phyloP scores from a whole-genome alignment of 2,329 filamentous ascomycete species.

The Beauveria sp. region DNA sequence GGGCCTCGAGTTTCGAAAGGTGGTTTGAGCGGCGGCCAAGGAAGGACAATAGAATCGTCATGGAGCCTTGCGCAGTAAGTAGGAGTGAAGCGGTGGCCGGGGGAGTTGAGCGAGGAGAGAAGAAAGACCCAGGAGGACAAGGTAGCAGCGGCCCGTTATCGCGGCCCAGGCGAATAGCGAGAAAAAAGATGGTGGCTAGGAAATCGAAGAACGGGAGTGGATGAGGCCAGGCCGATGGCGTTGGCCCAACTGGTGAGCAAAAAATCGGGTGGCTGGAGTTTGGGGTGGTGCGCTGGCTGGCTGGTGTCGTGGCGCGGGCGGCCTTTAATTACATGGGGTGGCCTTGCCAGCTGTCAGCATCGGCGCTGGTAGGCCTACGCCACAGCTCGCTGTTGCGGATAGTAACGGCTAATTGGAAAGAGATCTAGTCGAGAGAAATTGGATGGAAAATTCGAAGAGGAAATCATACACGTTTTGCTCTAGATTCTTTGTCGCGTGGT shows the following conservation, averaged over 20 bases:
- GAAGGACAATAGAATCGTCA: slow-evolving; percentile 4
- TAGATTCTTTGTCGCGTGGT: too few relatives aligned
- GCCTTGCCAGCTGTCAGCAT: not conserved
- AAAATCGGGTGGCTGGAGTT: slow-evolving; percentile 9
- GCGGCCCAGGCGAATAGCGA: not conserved
- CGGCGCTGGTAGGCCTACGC: not conserved
- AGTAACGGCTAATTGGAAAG: not conserved
- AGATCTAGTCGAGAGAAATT: too few relatives aligned
- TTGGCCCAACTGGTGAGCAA: slow-evolving; percentile 7
- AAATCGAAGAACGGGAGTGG: slow-evolving; percentile 4
- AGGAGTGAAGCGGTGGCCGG: slow-evolving; percentile 3
- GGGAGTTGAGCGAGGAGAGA: not conserved
- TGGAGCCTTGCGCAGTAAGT: not conserved
- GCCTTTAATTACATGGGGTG: not conserved
- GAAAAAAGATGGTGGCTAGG: slow-evolving; percentile 8
- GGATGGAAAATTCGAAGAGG: too few relatives aligned
- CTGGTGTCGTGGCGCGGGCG: not conserved
- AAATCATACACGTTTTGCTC: too few relatives aligned
- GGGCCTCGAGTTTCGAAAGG: not conserved
- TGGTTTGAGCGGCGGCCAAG: not conserved
- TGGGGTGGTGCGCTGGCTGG: not conserved
- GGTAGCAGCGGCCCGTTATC: not conserved
- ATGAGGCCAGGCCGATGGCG: not conserved
- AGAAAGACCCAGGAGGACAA: not conserved
- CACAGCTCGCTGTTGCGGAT: too few relatives aligned